phyloP scores from a whole-genome alignment of 371 early-diverging fungal species.

The Circinella minor region DNA sequence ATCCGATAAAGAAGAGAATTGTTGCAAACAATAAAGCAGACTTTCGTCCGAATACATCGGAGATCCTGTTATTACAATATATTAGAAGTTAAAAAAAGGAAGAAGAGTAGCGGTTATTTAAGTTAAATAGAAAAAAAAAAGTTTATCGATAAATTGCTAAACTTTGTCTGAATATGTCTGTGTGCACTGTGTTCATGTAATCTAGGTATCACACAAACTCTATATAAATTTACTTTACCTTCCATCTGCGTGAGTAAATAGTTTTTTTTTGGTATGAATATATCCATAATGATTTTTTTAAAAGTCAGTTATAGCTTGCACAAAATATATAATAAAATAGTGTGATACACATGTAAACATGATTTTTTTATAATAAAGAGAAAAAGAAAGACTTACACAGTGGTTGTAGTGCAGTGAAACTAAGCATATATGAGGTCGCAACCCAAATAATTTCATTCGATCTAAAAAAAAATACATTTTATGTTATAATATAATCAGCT shows the following conservation, averaged over 20 bases:
- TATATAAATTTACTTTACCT: background rate
- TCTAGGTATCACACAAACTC: no score
- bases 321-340: background rate
- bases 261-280: no score
- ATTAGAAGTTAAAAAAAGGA: no score
- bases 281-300: background rate
- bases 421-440: conserved; percentile 76
- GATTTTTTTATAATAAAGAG: no score
- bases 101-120: background rate
- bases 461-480: conserved; percentile 13
- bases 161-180: conserved; percentile 4
- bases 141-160: background rate
- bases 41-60: conserved; percentile 77
- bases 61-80: conserved; percentile 45
- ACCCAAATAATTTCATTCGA: conserved; percentile 73
- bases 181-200: no score
- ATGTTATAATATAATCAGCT: no score
- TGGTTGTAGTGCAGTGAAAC: conserved; percentile 78
- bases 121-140: background rate
- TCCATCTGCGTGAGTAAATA: background rate
- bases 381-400: conserved; percentile 54
- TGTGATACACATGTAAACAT: no score
- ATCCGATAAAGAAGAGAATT: conserved; percentile 59
- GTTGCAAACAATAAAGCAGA: conserved; percentile 60
- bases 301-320: background rate